A percentile compares a stretch with the other conserved stretches of the same genome.
phyloP scores from a whole-genome alignment of 2,329 filamentous ascomycete species.

The Akanthomyces lecanii region DNA sequence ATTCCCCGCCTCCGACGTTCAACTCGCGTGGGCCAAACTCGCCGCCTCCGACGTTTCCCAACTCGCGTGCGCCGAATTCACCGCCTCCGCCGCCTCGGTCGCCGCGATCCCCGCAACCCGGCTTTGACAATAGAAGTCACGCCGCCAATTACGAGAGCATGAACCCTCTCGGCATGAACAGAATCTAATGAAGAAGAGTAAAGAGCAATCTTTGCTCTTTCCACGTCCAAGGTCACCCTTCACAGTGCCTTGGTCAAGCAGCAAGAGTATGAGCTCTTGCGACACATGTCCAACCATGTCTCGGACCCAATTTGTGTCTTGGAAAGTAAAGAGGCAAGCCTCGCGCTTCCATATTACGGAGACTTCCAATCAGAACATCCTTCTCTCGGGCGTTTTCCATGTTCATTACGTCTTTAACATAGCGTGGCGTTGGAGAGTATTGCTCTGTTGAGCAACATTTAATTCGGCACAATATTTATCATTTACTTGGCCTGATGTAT shows the following conservation, averaged over 20 bases:
- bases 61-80: background rate
- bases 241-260: background rate
- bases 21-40: too few relatives aligned
- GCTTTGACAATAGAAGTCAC: conserved; percentile 21
- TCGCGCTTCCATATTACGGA: background rate
- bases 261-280: background rate
- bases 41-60: background rate
- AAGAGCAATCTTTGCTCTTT: background rate
- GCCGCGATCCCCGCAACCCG: background rate
- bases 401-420: conserved; percentile 13
- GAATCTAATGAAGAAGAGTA: conserved; percentile 34
- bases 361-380: background rate
- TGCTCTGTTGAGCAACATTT: background rate
- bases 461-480: background rate
- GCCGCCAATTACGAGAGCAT: conserved; percentile 35
- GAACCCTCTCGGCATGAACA: conserved; percentile 55
- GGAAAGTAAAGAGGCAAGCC: background rate
- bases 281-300: background rate
- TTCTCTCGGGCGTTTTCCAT: background rate
- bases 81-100: background rate
- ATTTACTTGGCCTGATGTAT: background rate
- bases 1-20: too few relatives aligned
- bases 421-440: conserved; percentile 11
- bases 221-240: background rate
- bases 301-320: background rate